Evolutionary conservation across 208 protist species (phyloP), one percentile per base, ranked within the genome.

Genomic region (Blechomonas ayalai): DNA sequence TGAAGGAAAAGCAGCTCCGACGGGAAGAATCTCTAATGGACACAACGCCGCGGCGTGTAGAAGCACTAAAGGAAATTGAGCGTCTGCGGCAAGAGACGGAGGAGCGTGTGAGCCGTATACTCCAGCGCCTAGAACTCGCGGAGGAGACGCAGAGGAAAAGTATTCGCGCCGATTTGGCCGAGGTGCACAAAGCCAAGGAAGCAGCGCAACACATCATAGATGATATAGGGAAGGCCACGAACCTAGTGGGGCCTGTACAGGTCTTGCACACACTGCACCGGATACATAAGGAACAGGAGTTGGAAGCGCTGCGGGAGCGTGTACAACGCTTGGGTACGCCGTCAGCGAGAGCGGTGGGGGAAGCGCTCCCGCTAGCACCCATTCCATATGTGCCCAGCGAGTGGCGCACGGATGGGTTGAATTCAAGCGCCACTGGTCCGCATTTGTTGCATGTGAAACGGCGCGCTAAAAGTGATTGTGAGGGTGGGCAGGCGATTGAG

Each of bases 401-500:
- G n/a, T n/a, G n/a, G n/a, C n/a, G n/a, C n/a, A n/a, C n/a, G n/a
- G n/a, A n/a, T n/a, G n/a, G n/a, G n/a, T n/a, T n/a, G n/a, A n/a
- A n/a, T n/a, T n/a, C n/a, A n/a, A n/a, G n/a, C n/a, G n/a, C n/a
- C n/a, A n/a, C n/a, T n/a, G n/a, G n/a, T n/a, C n/a, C n/a, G n/a
- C n/a, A n/a, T n/a, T n/a, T n/a, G n/a, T n/a, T n/a, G n/a, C n/a
- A n/a, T n/a, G n/a, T n/a, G n/a, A n/a, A n/a, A n/a, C n/a, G n/a
- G n/a, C n/a, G n/a, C n/a, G n/a, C n/a, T n/a, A n/a, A n/a, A n/a
- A n/a, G n/a, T n/a, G n/a, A n/a, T n/a, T n/a, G n/a, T n/a, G n/a
- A n/a, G n/a, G n/a, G n/a, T n/a, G 64, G 67, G 0, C 75, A 90
- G 59, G 75, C 75, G 18, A 59, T 90, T 13, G 68, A 90, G 18